Base-by-base conservation (phyloP, 163 green algal species). In the Smithsoniella earleae region DNA sequence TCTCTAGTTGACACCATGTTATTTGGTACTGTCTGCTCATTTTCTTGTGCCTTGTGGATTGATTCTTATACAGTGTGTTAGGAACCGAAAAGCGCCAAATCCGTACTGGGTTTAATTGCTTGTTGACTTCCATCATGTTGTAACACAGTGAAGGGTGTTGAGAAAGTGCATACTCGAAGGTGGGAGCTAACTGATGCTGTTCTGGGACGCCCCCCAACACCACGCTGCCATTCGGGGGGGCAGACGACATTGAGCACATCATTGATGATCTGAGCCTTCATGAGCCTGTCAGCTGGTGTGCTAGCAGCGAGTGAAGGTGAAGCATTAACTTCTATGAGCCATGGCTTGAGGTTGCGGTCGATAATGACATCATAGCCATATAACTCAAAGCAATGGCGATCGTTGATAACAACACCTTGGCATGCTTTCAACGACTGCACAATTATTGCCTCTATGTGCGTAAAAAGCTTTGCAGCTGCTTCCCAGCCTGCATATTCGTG, bases 351-450 rank as follows among this genome's bases (percentile, higher is more conserved):
- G 30, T 62, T 36, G 13, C 75, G 62, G 73, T 91, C 86, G 31
- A 95, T 75, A 8, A 95, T 86, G 38, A 95, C 73, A 74, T 95
- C 89, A 66, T 90, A 94, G 0, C 87, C 87, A 66, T 91, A 93
- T 58, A 94, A 80, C 76, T 91, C 86, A 81, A 91, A 91, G 78
- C 83, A 88, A 73, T 86, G 83, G 0, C 76, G 75, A 78, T 93
- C 87, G 74, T 89, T 90, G 76, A 90, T 85, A 54, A 92, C 87
- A 31, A 89, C 85, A 76, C 78, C 81, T 72, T 87, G 76, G 27
- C 76, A 82, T 5, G 79, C 79, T 45, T 81, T 79, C n/a, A 87
- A 66, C 13, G 80, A 83, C 62, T 81, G 27, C 18, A 85, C 45
- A 34, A 86, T 75, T 31, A 84, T 55, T 18, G 63, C 62, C 62